Conservation (phyloP, 768 basidiomycete species). For the Calocera viscosa region DNA sequence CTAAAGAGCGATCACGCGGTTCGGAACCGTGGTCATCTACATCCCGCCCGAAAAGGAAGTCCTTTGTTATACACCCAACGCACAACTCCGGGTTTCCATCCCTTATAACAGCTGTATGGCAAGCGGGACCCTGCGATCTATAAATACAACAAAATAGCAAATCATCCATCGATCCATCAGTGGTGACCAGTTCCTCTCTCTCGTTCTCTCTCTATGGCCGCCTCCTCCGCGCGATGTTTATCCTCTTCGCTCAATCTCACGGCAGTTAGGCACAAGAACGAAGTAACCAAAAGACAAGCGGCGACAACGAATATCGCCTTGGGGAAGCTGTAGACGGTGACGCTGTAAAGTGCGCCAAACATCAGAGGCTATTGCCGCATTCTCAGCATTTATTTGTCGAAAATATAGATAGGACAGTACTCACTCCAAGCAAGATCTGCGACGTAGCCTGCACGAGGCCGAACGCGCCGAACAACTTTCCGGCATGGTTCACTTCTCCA, state of each 20-base stretch:
- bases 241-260: slow-evolving; percentile 22
- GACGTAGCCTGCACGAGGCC: slow-evolving; percentile 54
- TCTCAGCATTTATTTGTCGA: neutral
- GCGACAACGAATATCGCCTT: slow-evolving; percentile 57
- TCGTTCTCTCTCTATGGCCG: neutral
- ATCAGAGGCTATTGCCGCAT: slow-evolving; percentile 45
- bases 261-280: slow-evolving; percentile 37
- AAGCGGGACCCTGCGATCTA: no score
- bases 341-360: slow-evolving; percentile 54
- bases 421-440: slow-evolving; percentile 41
- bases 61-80: no score
- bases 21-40: no score
- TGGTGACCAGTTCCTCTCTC: neutral
- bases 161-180: no score
- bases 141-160: no score
- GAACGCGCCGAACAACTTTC: slow-evolving; percentile 58
- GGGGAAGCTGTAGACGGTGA: slow-evolving; percentile 50
- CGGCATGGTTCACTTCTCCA: slow-evolving; percentile 33
- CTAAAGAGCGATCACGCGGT: no score
- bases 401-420: neutral
- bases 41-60: no score
- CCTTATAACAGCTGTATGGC: no score
- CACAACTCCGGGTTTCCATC: no score
- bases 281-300: slow-evolving; percentile 39
- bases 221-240: neutral